Percentiles rank a stretch among this genome's conserved stretches.
Evolutionary conservation across 2,329 filamentous ascomycete genomes (phyloP).

Genomic region (Sodiomyces alkalinus): DNA sequence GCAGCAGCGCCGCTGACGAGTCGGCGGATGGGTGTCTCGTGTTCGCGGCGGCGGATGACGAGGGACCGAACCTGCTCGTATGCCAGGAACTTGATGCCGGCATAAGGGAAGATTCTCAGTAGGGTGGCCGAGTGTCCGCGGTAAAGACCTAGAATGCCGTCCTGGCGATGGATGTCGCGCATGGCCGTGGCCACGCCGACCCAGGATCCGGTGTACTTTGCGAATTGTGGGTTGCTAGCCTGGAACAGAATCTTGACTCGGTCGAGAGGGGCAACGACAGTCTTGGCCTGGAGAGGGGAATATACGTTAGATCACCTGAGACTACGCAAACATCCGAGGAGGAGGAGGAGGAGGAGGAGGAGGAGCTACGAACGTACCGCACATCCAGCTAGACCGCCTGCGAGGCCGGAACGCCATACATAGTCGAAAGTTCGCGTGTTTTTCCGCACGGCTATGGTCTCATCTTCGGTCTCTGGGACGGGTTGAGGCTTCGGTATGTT

Average conservation of each 20-base stretch:
- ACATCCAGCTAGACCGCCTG: constrained; percentile 82
- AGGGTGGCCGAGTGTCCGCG: constrained; percentile 90
- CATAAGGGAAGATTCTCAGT: constrained; percentile 90
- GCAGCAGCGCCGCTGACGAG: constrained; percentile 60
- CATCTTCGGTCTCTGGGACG: constrained; percentile 34
- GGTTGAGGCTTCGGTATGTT: constrained; percentile 20
- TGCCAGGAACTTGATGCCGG: constrained; percentile 92
- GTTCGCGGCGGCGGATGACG: constrained; percentile 53
- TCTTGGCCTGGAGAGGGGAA: constrained; percentile 57
- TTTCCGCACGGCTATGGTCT: constrained; percentile 26
- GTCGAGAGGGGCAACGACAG: constrained; percentile 86
- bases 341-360: too few relatives aligned
- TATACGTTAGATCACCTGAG: too few relatives aligned
- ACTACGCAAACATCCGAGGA: too few relatives aligned
- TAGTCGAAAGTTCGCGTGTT: constrained; percentile 64
- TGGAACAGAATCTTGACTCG: constrained; percentile 98
- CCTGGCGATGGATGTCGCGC: constrained; percentile 61
- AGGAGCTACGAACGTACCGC: constrained; percentile 45
- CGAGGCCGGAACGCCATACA: constrained; percentile 65
- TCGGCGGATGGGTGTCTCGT: constrained; percentile 70
- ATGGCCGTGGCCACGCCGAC: constrained; percentile 70
- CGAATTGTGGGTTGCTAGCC: constrained; percentile 82
- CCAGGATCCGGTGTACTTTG: constrained; percentile 86
- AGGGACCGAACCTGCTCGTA: constrained; percentile 87
- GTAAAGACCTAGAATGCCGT: constrained; percentile 67